Percentiles rank a stretch among this genome's conserved stretches.
phyloP scores from a whole-genome alignment of 2,329 filamentous ascomycete species.

The Grosmannia huntii region DNA sequence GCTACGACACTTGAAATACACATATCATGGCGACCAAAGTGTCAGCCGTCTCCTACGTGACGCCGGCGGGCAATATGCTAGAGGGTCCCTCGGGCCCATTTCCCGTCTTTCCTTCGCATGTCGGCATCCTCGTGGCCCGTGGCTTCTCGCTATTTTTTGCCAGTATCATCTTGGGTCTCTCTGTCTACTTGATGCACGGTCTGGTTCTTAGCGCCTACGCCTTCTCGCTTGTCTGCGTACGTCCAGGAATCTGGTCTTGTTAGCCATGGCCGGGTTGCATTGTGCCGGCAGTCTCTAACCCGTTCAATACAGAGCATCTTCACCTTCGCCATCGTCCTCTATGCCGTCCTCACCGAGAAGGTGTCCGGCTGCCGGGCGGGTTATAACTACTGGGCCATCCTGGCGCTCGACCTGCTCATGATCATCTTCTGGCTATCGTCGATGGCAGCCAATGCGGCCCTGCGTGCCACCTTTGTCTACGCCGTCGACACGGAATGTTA shows the following conservation, averaged over 20 bases:
- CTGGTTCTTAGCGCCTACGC: conserved; percentile 14
- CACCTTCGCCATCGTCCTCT: conserved; percentile 17
- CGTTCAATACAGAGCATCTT: conserved; percentile 15
- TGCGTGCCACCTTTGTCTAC: conserved; percentile 15
- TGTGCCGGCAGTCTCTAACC: background rate
- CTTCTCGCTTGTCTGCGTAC: conserved; percentile 19
- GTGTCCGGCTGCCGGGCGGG: conserved; percentile 11
- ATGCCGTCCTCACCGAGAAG: conserved; percentile 18
- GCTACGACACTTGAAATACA: background rate
- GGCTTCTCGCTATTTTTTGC: conserved; percentile 18
- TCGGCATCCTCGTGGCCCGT: conserved; percentile 15
- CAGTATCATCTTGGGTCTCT: conserved; percentile 16
- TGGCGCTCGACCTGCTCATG: conserved; percentile 20
- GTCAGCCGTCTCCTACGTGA: conserved; percentile 2
- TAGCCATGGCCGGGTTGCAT: too few relatives aligned
- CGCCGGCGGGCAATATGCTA: conserved; percentile 3
- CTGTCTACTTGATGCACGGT: conserved; percentile 19
- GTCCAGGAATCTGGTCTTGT: conserved; percentile 3
- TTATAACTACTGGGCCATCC: conserved; percentile 22
- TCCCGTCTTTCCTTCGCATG: conserved; percentile 12
- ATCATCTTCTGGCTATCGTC: conserved; percentile 21
- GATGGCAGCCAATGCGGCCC: conserved; percentile 18
- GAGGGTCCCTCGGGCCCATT: conserved; percentile 9
- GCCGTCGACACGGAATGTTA: conserved; percentile 14
- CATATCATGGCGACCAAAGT: background rate